phyloP scores from a whole-genome alignment of 164 flowering plant species.

The Pachysandra terminalis region DNA sequence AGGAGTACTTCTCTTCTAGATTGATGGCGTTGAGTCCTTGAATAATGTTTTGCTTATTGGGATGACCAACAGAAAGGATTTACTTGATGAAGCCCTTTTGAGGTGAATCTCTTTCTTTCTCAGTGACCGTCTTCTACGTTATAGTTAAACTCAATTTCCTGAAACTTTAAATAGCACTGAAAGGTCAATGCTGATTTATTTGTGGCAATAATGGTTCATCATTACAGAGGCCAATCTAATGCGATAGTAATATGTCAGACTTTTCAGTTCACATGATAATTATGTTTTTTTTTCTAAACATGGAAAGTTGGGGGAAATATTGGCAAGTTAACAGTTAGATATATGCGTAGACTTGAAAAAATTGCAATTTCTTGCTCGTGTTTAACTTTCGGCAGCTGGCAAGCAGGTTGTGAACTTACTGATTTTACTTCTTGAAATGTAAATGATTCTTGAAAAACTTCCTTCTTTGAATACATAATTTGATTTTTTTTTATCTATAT shows the following conservation, averaged over 20 bases:
- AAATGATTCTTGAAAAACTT: background rate
- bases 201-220: no score
- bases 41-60: conserved; percentile 98
- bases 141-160: background rate
- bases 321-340: conserved; percentile 3
- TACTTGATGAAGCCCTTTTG: conserved; percentile 95
- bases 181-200: background rate
- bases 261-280: background rate
- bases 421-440: background rate
- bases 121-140: background rate
- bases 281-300: background rate
- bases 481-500: no score
- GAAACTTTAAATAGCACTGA: no score
- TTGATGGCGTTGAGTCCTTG: conserved; percentile 95
- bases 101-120: conserved; percentile 42
- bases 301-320: background rate
- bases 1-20: conserved; percentile 40
- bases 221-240: background rate
- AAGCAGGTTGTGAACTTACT: background rate
- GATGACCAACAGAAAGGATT: conserved; percentile 97
- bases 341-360: background rate
- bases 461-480: conserved; percentile 7
- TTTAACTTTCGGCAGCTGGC: conserved; percentile 1
- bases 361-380: background rate
- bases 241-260: background rate